phyloP scores from a whole-genome alignment of 176 grass and related monocot species.

The barley (Hordeum vulgare) region DNA sequence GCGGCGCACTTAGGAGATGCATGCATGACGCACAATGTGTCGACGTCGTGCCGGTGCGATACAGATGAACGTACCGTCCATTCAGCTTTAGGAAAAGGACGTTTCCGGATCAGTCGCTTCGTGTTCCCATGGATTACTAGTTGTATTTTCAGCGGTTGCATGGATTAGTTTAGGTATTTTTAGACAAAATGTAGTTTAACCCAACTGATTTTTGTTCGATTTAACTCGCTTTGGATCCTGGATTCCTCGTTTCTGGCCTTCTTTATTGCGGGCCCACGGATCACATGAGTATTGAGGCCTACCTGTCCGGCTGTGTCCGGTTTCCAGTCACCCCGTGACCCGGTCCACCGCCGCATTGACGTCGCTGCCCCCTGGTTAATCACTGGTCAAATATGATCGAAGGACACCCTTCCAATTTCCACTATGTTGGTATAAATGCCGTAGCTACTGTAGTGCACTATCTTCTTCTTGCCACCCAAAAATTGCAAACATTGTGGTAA shows the following conservation, averaged over 20 bases:
- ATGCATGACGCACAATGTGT: neutral
- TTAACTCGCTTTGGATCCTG: neutral
- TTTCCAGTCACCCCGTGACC: neutral
- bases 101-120: neutral
- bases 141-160: too few species aligned
- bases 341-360: constrained; percentile 22
- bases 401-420: too few species aligned
- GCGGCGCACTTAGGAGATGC: neutral
- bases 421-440: too few species aligned
- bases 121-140: neutral
- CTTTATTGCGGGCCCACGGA: neutral
- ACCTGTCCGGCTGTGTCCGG: neutral
- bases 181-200: too few species aligned
- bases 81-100: neutral
- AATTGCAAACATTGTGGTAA: too few species aligned
- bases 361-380: neutral
- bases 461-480: too few species aligned
- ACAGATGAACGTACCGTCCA: neutral
- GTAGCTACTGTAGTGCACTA: too few species aligned
- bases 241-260: neutral
- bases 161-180: too few species aligned
- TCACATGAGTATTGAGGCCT: constrained; percentile 1
- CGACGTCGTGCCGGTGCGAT: too few species aligned
- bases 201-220: neutral
- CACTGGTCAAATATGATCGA: neutral